phyloP scores from a whole-genome alignment of 2,329 filamentous ascomycete species.

The Lasiodiplodia gonubiensis region DNA sequence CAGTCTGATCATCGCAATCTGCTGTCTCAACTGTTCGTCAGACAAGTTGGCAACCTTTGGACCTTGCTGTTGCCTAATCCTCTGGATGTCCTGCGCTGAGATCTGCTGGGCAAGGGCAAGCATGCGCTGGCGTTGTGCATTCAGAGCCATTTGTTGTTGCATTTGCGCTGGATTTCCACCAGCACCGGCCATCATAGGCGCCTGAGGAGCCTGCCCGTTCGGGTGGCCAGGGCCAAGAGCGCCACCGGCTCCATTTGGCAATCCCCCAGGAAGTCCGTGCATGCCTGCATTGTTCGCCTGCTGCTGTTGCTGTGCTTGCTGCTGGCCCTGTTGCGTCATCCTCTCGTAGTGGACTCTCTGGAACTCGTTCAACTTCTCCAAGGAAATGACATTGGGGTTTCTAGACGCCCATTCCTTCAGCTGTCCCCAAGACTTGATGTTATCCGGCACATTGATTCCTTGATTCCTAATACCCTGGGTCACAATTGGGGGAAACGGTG shows the following conservation, averaged over 20 bases:
- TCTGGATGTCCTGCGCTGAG: constrained; percentile 28
- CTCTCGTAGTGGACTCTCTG: constrained; percentile 53
- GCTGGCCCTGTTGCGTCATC: constrained; percentile 41
- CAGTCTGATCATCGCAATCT: constrained; percentile 38
- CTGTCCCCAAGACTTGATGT: constrained; percentile 62
- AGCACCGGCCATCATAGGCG: constrained; percentile 47
- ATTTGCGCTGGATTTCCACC: constrained; percentile 9
- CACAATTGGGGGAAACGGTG: constrained; percentile 38
- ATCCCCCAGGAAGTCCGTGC: constrained; percentile 15
- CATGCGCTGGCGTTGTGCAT: constrained; percentile 20
- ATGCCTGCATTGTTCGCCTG: constrained; percentile 29
- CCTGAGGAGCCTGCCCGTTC: constrained; percentile 43
- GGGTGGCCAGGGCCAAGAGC: constrained; percentile 29
- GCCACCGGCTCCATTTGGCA: constrained; percentile 19
- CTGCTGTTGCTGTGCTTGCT: constrained; percentile 28
- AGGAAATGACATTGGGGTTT: constrained; percentile 41
- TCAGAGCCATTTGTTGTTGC: constrained; percentile 22
- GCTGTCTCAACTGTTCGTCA: constrained; percentile 51
- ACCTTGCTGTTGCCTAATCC: constrained; percentile 28
- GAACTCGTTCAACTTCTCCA: constrained; percentile 42
- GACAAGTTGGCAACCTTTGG: constrained; percentile 37
- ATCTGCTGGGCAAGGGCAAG: constrained; percentile 16
- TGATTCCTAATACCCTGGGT: constrained; percentile 31
- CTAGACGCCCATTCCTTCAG: constrained; percentile 57
- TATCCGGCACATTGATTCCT: constrained; percentile 49